Percentiles rank a stretch among this genome's conserved stretches.
Evolutionary conservation across 2,329 filamentous ascomycete species (phyloP).

Genomic region (Thermomyces lanuginosus): DNA sequence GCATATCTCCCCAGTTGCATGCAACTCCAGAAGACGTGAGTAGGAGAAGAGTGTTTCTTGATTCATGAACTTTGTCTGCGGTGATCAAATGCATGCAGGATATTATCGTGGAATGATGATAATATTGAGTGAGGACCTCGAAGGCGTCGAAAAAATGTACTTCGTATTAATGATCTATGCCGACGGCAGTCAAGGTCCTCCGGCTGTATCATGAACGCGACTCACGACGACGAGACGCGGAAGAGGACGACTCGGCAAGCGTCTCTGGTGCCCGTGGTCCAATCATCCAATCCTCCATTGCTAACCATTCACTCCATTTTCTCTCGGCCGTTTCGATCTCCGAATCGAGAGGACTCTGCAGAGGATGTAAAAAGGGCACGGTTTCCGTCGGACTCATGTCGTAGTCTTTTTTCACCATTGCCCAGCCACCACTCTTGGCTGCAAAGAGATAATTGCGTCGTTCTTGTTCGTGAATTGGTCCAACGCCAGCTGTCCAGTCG

Average conservation of each 20-base stretch:
- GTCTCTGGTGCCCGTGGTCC: conserved; percentile 54
- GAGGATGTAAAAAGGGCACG: conserved; percentile 69
- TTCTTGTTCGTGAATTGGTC: conserved; percentile 72
- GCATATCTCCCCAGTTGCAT: no score
- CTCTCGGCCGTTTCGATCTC: conserved; percentile 73
- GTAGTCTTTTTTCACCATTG: conserved; percentile 75
- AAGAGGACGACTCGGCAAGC: conserved; percentile 23
- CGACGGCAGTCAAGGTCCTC: no score
- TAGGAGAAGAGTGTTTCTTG: no score
- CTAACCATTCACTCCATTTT: conserved; percentile 85
- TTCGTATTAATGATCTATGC: no score
- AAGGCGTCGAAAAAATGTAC: no score
- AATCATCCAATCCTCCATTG: conserved; percentile 99
- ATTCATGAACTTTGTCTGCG: no score
- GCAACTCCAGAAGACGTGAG: no score
- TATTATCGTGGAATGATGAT: no score
- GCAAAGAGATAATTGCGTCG: conserved; percentile 89
- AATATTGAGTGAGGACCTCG: no score
- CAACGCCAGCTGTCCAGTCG: conserved; percentile 67
- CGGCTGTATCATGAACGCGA: conserved; percentile 11
- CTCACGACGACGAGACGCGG: conserved; percentile 18
- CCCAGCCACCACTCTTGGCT: conserved; percentile 82
- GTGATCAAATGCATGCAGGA: no score
- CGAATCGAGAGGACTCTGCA: conserved; percentile 57
- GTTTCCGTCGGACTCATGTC: conserved; percentile 72